A percentile compares a stretch with the other conserved stretches of the same genome.
Conservation (phyloP, 176 grass and related monocot genomes). For the Ampelocalamus luodianensis region DNA sequence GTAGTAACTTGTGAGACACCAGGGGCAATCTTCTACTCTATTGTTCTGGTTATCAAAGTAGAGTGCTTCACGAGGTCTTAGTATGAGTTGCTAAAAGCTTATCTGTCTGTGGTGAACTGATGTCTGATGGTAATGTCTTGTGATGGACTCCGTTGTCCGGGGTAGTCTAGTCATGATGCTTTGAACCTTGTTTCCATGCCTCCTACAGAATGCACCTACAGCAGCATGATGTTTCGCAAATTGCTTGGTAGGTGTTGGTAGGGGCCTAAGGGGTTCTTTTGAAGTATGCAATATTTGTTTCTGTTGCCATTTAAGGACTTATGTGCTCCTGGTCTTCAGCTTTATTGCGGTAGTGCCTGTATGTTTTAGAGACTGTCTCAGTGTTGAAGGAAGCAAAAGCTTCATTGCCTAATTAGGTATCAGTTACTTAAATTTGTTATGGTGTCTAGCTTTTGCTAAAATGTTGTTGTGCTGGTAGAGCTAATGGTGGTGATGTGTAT, state of each 20-base stretch:
- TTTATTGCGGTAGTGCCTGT: not conserved
- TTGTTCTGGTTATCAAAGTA: not conserved
- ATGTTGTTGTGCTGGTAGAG: not conserved
- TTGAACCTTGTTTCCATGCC: not conserved
- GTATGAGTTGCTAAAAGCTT: not conserved
- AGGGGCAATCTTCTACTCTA: not conserved
- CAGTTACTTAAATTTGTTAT: not conserved
- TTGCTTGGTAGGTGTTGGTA: not conserved
- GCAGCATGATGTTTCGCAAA: not conserved
- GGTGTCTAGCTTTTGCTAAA: not conserved
- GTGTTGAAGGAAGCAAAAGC: not conserved
- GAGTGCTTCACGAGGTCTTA: not conserved
- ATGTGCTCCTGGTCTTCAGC: not conserved
- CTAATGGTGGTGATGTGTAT: not conserved
- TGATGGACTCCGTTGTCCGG: not conserved
- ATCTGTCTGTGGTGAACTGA: not conserved
- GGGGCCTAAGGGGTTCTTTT: not conserved
- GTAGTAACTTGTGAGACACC: not conserved
- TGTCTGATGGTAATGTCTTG: not conserved
- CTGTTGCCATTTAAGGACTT: not conserved
- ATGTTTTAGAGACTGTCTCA: not conserved
- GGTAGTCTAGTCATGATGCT: not conserved
- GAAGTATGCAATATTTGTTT: not conserved
- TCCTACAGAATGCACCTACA: not conserved
- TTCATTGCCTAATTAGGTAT: not conserved